These are phyloP conservation scores for Cicer bijugum DNA, from an alignment of 306 rosid genomes.

Conservation along the genomic window DNA sequence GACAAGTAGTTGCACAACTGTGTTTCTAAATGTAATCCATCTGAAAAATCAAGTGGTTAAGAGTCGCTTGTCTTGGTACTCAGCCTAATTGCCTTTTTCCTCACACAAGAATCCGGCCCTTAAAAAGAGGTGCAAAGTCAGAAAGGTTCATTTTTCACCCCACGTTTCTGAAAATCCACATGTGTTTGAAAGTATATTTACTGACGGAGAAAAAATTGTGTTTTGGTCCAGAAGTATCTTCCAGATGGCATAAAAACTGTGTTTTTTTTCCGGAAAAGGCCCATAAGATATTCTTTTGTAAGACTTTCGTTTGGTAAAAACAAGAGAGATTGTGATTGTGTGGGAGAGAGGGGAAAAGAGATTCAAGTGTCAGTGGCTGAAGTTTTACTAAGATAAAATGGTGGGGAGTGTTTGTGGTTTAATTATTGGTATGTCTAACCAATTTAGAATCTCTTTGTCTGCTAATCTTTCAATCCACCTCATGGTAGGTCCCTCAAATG, in stretches of 20 bases:
- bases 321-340: neutral
- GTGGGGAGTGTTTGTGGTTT: constrained; percentile 54
- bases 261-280: constrained; percentile 28
- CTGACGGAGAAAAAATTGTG: too few species aligned
- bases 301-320: constrained; percentile 12
- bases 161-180: too few species aligned
- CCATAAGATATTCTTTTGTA: constrained; percentile 21
- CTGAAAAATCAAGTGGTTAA: constrained; percentile 53
- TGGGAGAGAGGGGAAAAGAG: constrained; percentile 38
- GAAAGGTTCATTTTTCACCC: too few species aligned
- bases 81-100: constrained; percentile 50
- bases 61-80: constrained; percentile 54
- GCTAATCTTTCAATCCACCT: constrained; percentile 57
- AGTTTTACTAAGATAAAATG: constrained; percentile 54
- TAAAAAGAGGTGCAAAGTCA: constrained; percentile 54
- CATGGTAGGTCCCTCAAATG: constrained; percentile 61
- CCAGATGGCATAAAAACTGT: too few species aligned
- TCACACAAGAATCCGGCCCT: constrained; percentile 56
- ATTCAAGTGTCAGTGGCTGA: constrained; percentile 57
- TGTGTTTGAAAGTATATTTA: too few species aligned
- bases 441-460: constrained; percentile 68
- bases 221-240: too few species aligned
- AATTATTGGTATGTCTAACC: constrained; percentile 54
- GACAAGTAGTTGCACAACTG: constrained; percentile 51
- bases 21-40: constrained; percentile 50